A percentile compares a stretch with the other conserved stretches of the same genome.
phyloP scores from a whole-genome alignment of 495 filamentous ascomycete species.

The Lophium mytilinum region DNA sequence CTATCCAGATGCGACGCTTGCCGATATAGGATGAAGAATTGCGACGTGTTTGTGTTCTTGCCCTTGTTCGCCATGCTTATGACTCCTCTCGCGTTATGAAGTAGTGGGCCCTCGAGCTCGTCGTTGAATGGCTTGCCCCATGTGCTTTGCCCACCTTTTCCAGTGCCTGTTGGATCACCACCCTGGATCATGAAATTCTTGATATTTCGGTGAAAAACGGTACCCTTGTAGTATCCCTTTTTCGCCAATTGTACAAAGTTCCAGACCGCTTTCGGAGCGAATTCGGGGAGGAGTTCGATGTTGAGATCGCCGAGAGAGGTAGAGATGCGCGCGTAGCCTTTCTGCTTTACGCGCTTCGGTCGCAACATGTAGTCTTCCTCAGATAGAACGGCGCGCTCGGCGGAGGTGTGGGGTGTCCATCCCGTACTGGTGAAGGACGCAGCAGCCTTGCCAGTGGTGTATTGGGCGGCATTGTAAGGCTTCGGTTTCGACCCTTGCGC shows the following conservation, averaged over 20 bases:
- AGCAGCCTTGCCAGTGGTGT: slow-evolving; percentile 87
- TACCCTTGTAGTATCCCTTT: slow-evolving; percentile 77
- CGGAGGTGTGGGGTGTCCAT: slow-evolving; percentile 81
- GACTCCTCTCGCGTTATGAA: slow-evolving; percentile 69
- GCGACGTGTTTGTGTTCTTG: slow-evolving; percentile 88
- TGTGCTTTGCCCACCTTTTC: slow-evolving; percentile 73
- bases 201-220: slow-evolving; percentile 87
- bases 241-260: slow-evolving; percentile 89
- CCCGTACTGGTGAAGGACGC: slow-evolving; percentile 94
- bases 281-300: slow-evolving; percentile 83
- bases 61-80: slow-evolving; percentile 84
- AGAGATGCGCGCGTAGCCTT: slow-evolving; percentile 82
- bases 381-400: slow-evolving; percentile 72
- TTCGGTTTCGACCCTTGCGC: slow-evolving; percentile 38
- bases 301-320: slow-evolving; percentile 78
- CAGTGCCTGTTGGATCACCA: slow-evolving; percentile 86
- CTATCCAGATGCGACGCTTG: slow-evolving; percentile 74
- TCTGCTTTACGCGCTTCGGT: slow-evolving; percentile 74
- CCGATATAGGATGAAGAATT: slow-evolving; percentile 93
- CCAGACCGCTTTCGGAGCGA: slow-evolving; percentile 87
- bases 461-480: slow-evolving; percentile 76
- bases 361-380: slow-evolving; percentile 96
- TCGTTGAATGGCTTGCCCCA: slow-evolving; percentile 91
- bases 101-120: slow-evolving; percentile 81
- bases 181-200: slow-evolving; percentile 97